Conservation (phyloP, 495 filamentous ascomycete species). For the Letharia lupina region DNA sequence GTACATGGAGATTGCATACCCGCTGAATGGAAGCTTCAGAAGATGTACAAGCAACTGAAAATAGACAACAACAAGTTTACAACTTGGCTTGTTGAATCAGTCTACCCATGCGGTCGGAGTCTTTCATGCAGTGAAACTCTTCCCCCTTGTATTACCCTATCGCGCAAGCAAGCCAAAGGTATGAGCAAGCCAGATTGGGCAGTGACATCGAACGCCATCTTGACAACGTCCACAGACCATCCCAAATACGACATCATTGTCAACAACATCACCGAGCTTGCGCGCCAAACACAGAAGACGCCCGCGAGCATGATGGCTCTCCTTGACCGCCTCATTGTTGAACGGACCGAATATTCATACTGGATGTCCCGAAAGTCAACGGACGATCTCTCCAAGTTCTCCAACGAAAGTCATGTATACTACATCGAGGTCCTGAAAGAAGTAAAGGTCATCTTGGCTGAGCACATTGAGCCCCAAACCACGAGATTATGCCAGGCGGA, state of each 20-base stretch:
- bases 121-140: background rate
- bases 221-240: background rate
- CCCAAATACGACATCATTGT: background rate
- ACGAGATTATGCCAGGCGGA: background rate
- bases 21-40: background rate
- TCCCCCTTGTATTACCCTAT: background rate
- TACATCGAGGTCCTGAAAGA: background rate
- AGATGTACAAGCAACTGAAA: background rate
- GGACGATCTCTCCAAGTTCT: background rate
- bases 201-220: background rate
- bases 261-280: background rate
- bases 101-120: background rate
- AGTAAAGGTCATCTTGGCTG: background rate
- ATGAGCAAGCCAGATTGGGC: background rate
- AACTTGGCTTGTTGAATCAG: background rate
- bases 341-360: background rate
- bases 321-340: background rate
- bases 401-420: background rate
- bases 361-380: background rate
- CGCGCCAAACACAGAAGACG: background rate
- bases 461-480: background rate
- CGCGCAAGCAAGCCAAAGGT: background rate
- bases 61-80: background rate
- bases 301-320: background rate
- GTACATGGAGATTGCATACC: background rate